Evolutionary conservation across 306 rosid genomes (phyloP).

Genomic region (Herpetospermum pedunculosum): DNA sequence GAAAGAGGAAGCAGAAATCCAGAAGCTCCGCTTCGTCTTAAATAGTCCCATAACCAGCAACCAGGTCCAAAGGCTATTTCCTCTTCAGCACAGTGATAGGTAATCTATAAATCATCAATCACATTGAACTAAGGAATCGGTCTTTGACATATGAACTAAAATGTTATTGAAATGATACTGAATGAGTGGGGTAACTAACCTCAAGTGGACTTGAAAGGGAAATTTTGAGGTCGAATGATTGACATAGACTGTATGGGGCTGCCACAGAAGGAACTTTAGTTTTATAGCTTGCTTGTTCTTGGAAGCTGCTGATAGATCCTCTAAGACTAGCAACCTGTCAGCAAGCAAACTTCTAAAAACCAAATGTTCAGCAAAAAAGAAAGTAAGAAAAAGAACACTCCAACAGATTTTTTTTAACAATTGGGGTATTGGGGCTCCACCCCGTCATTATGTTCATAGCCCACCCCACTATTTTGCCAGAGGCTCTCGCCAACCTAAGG

Average conservation of each 20-base stretch:
- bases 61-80: conserved; percentile 97
- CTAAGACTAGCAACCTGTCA: conserved; percentile 89
- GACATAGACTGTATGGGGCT: conserved; percentile 52
- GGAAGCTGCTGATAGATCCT: conserved; percentile 94
- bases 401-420: neutral
- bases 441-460: neutral
- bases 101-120: conserved; percentile 40
- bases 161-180: neutral
- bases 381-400: neutral
- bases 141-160: neutral
- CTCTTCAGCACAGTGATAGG: conserved; percentile 82
- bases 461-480: neutral
- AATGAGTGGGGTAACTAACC: conserved; percentile 31
- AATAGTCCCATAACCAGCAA: conserved; percentile 98
- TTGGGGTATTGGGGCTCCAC: neutral
- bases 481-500: neutral
- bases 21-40: conserved; percentile 96
- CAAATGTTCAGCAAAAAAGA: neutral
- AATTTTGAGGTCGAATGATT: conserved; percentile 55
- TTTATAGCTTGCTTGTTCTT: conserved; percentile 97
- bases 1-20: conserved; percentile 98
- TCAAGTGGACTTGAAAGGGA: conserved; percentile 58
- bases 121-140: conserved; percentile 3
- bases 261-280: conserved; percentile 59
- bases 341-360: conserved; percentile 7